Percentiles rank a stretch among this genome's conserved stretches.
These are phyloP conservation scores for Botrytis fabae DNA, from an alignment of 2,329 filamentous ascomycete genomes.

Conservation along the genomic window DNA sequence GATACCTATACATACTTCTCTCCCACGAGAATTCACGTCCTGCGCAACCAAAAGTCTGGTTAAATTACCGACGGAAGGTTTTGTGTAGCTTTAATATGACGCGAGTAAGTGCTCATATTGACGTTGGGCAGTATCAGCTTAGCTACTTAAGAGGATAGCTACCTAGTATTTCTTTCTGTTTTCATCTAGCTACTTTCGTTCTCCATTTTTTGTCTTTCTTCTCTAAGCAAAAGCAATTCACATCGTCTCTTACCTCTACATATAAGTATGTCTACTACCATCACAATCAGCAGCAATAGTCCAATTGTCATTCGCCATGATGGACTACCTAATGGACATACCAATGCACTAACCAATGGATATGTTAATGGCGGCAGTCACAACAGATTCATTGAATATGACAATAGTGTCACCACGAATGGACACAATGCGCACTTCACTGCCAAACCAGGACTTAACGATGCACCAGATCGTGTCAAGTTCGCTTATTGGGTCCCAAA, in stretches of 20 bases:
- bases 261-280: conserved; percentile 15
- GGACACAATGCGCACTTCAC: conserved; percentile 29
- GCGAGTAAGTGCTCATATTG: neutral
- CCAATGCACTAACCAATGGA: conserved; percentile 14
- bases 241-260: neutral
- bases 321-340: neutral
- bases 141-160: neutral
- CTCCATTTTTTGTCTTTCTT: neutral
- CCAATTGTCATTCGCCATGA: conserved; percentile 21
- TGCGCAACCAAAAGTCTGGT: neutral
- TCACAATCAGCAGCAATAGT: conserved; percentile 21
- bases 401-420: neutral
- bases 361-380: conserved; percentile 9
- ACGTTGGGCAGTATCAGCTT: neutral
- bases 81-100: neutral
- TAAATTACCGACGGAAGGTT: neutral
- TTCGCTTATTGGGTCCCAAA: conserved; percentile 57
- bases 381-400: conserved; percentile 7
- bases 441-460: conserved; percentile 44
- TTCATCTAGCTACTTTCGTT: neutral
- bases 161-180: neutral
- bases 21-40: neutral
- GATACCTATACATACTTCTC: neutral
- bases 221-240: neutral
- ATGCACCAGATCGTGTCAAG: conserved; percentile 46